phyloP scores from a whole-genome alignment of 169 alveolate species.

The Cryptosporidium tyzzeri region DNA sequence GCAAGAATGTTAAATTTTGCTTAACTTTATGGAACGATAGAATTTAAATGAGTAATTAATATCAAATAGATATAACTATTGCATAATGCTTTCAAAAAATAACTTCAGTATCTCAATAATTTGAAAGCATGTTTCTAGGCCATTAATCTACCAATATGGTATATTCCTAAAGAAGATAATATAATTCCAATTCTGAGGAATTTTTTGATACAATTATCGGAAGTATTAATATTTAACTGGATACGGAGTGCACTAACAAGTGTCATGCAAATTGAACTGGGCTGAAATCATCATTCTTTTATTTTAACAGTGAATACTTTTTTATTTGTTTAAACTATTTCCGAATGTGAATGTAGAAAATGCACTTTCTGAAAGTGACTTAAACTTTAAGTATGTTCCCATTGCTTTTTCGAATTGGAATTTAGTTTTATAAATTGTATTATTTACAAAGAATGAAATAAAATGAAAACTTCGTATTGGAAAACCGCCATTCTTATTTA shows the following conservation, averaged over 20 bases:
- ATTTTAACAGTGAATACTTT: background rate
- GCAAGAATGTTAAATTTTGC: background rate
- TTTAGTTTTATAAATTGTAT: background rate
- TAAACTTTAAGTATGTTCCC: background rate
- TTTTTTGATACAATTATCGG: conserved; percentile 1
- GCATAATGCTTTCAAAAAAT: background rate
- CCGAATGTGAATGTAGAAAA: background rate
- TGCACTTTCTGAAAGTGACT: background rate
- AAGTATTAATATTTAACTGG: background rate
- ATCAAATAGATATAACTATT: background rate
- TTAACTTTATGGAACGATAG: background rate
- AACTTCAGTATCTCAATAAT: background rate
- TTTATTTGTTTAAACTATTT: background rate
- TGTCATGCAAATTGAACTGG: background rate
- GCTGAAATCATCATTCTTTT: background rate
- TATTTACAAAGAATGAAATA: background rate
- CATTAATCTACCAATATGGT: background rate
- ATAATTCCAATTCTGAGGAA: conserved; percentile 5
- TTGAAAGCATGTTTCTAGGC: background rate
- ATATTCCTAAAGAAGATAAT: background rate
- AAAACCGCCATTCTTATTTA: conserved; percentile 18
- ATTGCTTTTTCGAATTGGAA: conserved; percentile 1
- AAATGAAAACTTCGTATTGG: background rate
- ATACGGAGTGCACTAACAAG: background rate
- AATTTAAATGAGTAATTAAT: background rate